Conservation (phyloP, 345 rosid genomes). For the Microcos paniculata region DNA sequence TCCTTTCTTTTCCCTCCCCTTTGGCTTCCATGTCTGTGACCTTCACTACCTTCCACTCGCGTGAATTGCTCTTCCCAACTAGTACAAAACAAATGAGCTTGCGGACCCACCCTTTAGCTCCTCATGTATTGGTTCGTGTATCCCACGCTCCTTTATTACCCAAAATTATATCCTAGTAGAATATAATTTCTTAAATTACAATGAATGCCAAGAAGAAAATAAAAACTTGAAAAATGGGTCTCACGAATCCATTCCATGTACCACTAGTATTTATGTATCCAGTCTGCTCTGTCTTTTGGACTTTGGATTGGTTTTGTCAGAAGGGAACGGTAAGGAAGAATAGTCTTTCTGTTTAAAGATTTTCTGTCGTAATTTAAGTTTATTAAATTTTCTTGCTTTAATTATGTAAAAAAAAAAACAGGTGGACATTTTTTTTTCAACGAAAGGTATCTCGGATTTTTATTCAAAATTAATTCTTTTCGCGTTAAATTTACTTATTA, state of each 20-base stretch:
- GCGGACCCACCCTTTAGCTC: not conserved
- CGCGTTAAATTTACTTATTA: too few species aligned
- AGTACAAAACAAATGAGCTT: not conserved
- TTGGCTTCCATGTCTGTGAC: too few species aligned
- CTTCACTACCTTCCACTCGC: not conserved
- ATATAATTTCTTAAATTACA: not conserved
- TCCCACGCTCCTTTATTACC: not conserved
- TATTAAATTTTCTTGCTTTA: not conserved
- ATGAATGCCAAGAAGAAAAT: too few species aligned
- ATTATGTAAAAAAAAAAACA: too few species aligned
- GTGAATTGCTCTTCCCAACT: not conserved
- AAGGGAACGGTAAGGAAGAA: not conserved
- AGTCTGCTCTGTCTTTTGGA: conserved; percentile 8
- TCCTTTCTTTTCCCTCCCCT: too few species aligned
- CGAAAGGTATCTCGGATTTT: too few species aligned
- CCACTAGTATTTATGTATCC: not conserved
- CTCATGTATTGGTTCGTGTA: not conserved
- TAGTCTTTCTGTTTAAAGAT: not conserved
- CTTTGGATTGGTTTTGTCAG: conserved; percentile 17
- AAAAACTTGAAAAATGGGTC: not conserved
- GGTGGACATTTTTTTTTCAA: too few species aligned
- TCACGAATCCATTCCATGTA: too few species aligned
- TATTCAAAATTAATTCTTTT: too few species aligned
- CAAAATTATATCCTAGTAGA: not conserved
- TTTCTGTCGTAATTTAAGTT: not conserved